Conservation (phyloP, 768 basidiomycete species). For the Crepidotus variabilis region DNA sequence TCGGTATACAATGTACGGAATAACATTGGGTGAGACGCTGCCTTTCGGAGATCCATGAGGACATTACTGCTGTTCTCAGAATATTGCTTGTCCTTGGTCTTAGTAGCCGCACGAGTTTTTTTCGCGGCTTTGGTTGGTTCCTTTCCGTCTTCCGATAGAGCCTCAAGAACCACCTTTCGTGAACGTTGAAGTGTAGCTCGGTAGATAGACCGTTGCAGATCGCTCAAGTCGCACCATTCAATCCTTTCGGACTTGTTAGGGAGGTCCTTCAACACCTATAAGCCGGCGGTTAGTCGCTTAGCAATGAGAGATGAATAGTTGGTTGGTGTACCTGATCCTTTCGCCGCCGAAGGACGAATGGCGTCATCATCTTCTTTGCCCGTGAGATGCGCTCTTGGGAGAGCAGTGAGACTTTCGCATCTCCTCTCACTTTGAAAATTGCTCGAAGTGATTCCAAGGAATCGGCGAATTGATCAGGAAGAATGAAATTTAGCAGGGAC, state of each 20-base stretch:
- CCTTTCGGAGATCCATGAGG: conserved; percentile 96
- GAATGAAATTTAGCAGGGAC: conserved; percentile 98
- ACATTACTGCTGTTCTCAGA: conserved; percentile 88
- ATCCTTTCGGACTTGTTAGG: conserved; percentile 92
- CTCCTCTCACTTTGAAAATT: conserved; percentile 97
- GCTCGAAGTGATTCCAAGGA: conserved; percentile 79
- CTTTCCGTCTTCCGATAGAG: conserved; percentile 21
- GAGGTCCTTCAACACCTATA: conserved; percentile 85
- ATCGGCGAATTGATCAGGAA: conserved; percentile 83
- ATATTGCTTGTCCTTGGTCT: conserved; percentile 63
- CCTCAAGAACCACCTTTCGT: conserved; percentile 70
- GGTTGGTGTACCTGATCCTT: conserved; percentile 75
- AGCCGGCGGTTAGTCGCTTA: background rate
- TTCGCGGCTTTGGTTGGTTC: conserved; percentile 34
- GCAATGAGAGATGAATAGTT: background rate
- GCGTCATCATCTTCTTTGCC: conserved; percentile 99
- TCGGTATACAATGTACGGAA: conserved; percentile 87
- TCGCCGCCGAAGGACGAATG: conserved; percentile 93
- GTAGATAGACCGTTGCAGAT: conserved; percentile 80
- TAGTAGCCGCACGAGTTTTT: conserved; percentile 37
- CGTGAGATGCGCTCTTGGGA: conserved; percentile 91
- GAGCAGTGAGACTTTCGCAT: conserved; percentile 81
- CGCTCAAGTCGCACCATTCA: conserved; percentile 93
- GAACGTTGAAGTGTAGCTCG: conserved; percentile 81
- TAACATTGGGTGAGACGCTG: conserved; percentile 93